Conservation (phyloP, 768 basidiomycete genomes). For the Glaciozyma martinii region DNA sequence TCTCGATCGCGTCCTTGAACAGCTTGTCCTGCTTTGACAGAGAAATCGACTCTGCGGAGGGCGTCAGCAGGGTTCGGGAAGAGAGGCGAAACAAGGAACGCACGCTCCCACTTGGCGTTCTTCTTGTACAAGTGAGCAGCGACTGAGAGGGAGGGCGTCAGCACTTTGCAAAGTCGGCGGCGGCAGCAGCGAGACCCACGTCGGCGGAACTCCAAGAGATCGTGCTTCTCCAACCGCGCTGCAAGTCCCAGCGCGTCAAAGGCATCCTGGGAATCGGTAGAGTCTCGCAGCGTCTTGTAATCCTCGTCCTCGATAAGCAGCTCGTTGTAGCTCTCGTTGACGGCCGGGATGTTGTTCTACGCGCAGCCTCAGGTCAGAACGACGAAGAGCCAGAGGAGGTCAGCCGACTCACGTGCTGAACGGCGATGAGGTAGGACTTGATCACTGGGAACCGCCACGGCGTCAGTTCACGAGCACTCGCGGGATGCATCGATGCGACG, state of each 20-base stretch:
- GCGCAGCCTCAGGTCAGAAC: not conserved
- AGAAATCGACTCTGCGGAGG: constrained; percentile 63
- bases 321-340: constrained; percentile 97
- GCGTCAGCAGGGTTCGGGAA: not conserved
- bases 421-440: constrained; percentile 90
- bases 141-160: constrained; percentile 37
- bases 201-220: constrained; percentile 86
- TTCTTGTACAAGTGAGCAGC: constrained; percentile 98
- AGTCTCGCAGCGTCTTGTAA: constrained; percentile 92
- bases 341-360: constrained; percentile 87
- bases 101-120: constrained; percentile 76
- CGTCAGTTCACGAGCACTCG: not conserved
- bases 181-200: constrained; percentile 27
- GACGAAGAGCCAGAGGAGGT: not conserved
- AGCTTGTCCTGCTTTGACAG: constrained; percentile 93
- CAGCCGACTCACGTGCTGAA: constrained; percentile 63
- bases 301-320: constrained; percentile 99
- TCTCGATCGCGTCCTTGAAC: constrained; percentile 93
- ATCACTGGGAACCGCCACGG: constrained; percentile 52
- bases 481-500: not conserved
- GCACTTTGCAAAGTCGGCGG: not conserved
- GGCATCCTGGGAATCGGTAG: constrained; percentile 96
- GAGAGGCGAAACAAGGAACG: not conserved
- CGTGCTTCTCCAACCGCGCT: constrained; percentile 74
- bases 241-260: constrained; percentile 88